Conservation (phyloP, 2,329 filamentous ascomycete species). For the Paecilomyces formosus region DNA sequence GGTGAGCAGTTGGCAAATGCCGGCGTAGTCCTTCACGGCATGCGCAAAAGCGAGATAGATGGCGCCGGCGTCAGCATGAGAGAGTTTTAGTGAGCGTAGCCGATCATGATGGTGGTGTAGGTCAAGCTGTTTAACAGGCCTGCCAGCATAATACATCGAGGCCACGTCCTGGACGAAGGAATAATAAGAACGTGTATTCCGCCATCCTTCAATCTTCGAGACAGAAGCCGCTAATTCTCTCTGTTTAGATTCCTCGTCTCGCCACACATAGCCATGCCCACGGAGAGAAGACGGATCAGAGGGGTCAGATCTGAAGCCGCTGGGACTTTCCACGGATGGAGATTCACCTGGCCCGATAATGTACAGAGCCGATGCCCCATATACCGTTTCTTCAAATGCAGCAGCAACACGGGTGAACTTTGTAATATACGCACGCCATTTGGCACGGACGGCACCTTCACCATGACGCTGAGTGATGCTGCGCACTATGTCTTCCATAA, state of each 20-base stretch:
- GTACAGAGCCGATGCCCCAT: slow-evolving; percentile 82
- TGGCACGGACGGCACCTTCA: slow-evolving; percentile 80
- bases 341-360: slow-evolving; percentile 66
- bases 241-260: slow-evolving; percentile 70
- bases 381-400: slow-evolving; percentile 91
- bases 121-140: slow-evolving; percentile 48
- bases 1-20: slow-evolving; percentile 74
- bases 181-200: slow-evolving; percentile 91
- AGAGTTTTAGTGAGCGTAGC: slow-evolving; percentile 72
- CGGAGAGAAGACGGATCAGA: slow-evolving; percentile 48
- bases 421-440: slow-evolving; percentile 90
- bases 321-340: slow-evolving; percentile 45
- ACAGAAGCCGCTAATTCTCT: slow-evolving; percentile 87
- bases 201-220: slow-evolving; percentile 91
- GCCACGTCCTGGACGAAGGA: slow-evolving; percentile 74
- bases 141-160: slow-evolving; percentile 29
- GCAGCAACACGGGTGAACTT: slow-evolving; percentile 90
- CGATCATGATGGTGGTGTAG: slow-evolving; percentile 89
- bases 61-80: slow-evolving; percentile 66
- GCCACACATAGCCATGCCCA: slow-evolving; percentile 94
- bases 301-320: slow-evolving; percentile 25
- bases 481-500: slow-evolving; percentile 78
- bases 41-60: slow-evolving; percentile 77
- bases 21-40: slow-evolving; percentile 71
- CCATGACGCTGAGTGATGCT: slow-evolving; percentile 82